Evolutionary conservation across 352 stramenopile species (phyloP).

Genomic region (Phytophthora pseudosyringae): DNA sequence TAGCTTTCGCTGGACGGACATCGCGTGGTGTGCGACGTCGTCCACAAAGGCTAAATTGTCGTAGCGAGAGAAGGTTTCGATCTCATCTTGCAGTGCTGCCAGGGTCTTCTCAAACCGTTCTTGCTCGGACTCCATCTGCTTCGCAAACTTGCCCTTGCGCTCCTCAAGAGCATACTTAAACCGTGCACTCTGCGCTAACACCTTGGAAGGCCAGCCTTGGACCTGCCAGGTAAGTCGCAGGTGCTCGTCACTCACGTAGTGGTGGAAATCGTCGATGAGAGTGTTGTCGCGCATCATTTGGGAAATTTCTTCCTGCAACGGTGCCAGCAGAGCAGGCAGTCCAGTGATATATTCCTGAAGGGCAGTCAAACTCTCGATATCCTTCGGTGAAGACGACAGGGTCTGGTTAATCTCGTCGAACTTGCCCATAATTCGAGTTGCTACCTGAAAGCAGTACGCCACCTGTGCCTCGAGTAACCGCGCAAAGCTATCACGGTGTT

Average conservation of each 20-base stretch:
- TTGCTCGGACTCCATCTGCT: constrained; percentile 95
- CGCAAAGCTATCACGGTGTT: constrained; percentile 79
- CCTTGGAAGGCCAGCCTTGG: constrained; percentile 91
- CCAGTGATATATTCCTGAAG: constrained; percentile 89
- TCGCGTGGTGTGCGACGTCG: constrained; percentile 86
- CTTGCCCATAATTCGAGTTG: constrained; percentile 70
- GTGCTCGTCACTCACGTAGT: constrained; percentile 88
- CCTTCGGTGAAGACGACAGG: constrained; percentile 80
- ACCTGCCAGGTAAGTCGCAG: constrained; percentile 90
- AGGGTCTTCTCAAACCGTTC: constrained; percentile 92
- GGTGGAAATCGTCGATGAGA: constrained; percentile 83
- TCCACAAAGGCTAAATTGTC: constrained; percentile 91
- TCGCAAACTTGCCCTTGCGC: constrained; percentile 88
- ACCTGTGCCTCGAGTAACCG: constrained; percentile 77
- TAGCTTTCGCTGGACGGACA: constrained; percentile 88
- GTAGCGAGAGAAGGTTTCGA: constrained; percentile 89
- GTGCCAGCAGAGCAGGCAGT: constrained; percentile 71
- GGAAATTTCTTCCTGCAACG: constrained; percentile 80
- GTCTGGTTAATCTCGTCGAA: constrained; percentile 91
- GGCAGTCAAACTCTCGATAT: constrained; percentile 92
- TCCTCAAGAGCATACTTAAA: constrained; percentile 84
- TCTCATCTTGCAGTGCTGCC: constrained; percentile 81
- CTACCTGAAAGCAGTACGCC: constrained; percentile 68
- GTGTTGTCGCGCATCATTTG: constrained; percentile 84
- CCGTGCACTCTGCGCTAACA: constrained; percentile 77